phyloP scores from a whole-genome alignment of 225 moss, liverwort and hornwort genomes.

The Thuidium tamariscinum region DNA sequence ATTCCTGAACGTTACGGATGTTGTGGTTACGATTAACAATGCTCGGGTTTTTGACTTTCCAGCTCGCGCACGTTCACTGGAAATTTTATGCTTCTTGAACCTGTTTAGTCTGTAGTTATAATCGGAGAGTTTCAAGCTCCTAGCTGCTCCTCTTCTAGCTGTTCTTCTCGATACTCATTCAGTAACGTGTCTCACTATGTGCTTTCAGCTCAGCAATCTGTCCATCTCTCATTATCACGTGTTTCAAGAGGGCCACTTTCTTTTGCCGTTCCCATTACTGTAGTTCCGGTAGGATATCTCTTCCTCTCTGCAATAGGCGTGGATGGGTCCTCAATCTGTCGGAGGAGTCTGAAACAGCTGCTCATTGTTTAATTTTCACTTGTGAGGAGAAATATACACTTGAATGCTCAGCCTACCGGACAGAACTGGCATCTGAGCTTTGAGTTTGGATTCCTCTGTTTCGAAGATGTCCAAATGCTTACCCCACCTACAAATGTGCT shows the following conservation, averaged over 20 bases:
- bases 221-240: neutral
- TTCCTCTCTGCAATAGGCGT: neutral
- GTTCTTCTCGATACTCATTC: neutral
- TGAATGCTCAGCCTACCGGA: neutral
- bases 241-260: neutral
- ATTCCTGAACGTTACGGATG: neutral
- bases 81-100: neutral
- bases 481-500: conserved; percentile 28
- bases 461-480: neutral
- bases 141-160: conserved; percentile 1
- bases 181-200: neutral
- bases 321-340: neutral
- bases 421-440: neutral
- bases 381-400: neutral
- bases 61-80: neutral
- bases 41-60: neutral
- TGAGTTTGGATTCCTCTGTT: neutral
- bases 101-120: conserved; percentile 2
- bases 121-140: neutral
- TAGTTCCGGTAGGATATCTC: neutral
- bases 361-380: neutral
- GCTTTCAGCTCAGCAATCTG: conserved; percentile 5
- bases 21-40: neutral
- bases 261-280: neutral
- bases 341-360: neutral